These are phyloP conservation scores for Tremella mesenterica DNA, from an alignment of 768 basidiomycete genomes.

Conservation along the genomic window DNA sequence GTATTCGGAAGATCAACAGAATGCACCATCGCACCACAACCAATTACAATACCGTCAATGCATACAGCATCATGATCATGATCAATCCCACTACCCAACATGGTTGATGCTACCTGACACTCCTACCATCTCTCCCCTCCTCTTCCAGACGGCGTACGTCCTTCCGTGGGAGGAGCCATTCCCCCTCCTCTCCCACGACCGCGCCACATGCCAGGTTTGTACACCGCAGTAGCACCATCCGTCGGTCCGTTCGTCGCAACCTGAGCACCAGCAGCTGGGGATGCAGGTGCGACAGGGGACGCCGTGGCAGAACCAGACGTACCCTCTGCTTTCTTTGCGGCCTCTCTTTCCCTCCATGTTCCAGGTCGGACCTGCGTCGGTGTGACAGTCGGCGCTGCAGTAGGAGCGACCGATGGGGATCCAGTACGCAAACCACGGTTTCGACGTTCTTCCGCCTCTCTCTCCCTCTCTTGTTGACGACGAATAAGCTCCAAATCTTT, in stretches of 20 bases:
- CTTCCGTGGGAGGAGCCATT: slow-evolving; percentile 1
- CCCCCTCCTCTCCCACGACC: slow-evolving; percentile 12
- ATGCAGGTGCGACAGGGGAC: slow-evolving; percentile 9
- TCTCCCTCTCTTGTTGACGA: slow-evolving; percentile 44
- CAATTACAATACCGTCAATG: no score
- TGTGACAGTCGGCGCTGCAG: slow-evolving; percentile 9
- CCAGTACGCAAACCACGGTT: slow-evolving; percentile 19
- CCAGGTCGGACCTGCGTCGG: slow-evolving; percentile 42
- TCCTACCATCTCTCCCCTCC: slow-evolving; percentile 12
- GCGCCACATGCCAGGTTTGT: not conserved
- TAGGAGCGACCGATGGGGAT: slow-evolving; percentile 10
- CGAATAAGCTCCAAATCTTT: slow-evolving; percentile 12
- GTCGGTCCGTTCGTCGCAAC: slow-evolving; percentile 13
- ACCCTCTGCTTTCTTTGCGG: slow-evolving; percentile 46
- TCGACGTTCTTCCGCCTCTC: slow-evolving; percentile 44
- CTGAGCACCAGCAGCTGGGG: slow-evolving; percentile 14
- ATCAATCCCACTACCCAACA: no score
- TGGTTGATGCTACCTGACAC: no score
- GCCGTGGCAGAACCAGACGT: slow-evolving; percentile 12
- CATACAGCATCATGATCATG: no score
- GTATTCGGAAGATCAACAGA: no score
- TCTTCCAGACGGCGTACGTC: slow-evolving; percentile 5
- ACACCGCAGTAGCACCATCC: no score
- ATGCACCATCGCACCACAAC: no score
- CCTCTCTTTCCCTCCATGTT: slow-evolving; percentile 58